A percentile compares a stretch with the other conserved stretches of the same genome.
Evolutionary conservation across 257 asterid species (phyloP).

Genomic region (Ballota nigra): DNA sequence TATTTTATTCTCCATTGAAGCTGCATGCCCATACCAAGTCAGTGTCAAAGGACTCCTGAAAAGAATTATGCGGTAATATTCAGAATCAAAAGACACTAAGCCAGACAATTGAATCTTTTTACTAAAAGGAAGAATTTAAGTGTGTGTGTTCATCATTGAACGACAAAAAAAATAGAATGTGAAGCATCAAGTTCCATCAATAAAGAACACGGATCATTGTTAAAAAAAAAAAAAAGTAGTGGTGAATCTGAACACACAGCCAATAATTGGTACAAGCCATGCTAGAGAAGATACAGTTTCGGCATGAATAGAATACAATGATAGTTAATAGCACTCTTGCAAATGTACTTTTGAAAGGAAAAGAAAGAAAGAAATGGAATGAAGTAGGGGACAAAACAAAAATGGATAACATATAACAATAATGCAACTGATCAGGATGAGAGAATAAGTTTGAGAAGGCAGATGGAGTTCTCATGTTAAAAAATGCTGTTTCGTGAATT

Average conservation of each 20-base stretch:
- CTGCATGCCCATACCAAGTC: conserved; percentile 99
- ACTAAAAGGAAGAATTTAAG: not conserved
- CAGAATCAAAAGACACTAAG: conserved; percentile 41
- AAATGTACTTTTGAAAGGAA: not conserved
- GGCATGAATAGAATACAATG: not conserved
- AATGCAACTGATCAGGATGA: not conserved
- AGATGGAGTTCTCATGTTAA: not conserved
- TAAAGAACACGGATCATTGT: not conserved
- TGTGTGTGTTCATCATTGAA: not conserved
- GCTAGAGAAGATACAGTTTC: conserved; percentile 3
- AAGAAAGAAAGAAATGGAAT: not conserved
- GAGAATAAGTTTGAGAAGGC: not conserved
- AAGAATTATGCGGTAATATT: conserved; percentile 49
- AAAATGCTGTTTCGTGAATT: not conserved
- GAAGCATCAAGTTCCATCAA: not conserved
- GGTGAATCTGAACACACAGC: not conserved
- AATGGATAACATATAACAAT: not conserved
- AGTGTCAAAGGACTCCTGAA: conserved; percentile 97
- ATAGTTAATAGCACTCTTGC: not conserved
- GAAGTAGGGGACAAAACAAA: not conserved
- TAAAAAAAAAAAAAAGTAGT: not conserved
- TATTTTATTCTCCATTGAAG: conserved; percentile 90
- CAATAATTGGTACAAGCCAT: not conserved
- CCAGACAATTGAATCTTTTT: conserved; percentile 18
- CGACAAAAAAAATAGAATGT: not conserved